Base-by-base conservation (phyloP, 2,329 filamentous ascomycete species). In the Claviceps pazoutovae region DNA sequence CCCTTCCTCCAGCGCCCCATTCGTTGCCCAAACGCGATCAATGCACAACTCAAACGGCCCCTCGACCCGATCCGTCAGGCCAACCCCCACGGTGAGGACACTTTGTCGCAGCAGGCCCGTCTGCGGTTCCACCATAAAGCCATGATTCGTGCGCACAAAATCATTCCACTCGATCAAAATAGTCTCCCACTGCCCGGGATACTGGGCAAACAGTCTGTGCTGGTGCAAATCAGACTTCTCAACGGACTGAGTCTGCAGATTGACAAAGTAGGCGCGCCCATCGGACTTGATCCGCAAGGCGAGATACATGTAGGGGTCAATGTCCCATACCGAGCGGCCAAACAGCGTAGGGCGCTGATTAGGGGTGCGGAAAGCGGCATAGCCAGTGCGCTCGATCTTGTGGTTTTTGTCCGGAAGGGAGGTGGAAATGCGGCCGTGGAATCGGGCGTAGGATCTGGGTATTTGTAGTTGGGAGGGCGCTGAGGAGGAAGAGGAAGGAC, bases 201-300 rank as follows among this genome's bases (percentile, higher is more conserved):
- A 79, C 61, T 83, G 84, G 8, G 84, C 77, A 59, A 88, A 95
- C 4, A 98, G 70, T 48, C 93, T 76, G 67, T 98, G 93, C 66
- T 98, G 93, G 67, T 97, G 93, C 56, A 98, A 75, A 66, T 98
- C 93, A n/a, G 89, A 91, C 11, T 88, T 86, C 47, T 95, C 87
- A 51, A 98, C 83, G 1, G 86, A 87, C 64, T 98, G 91, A 3
- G 90, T 95, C 72, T 97, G 93, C 16, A 98, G 73, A 67, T 98
- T 98, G 61, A 98, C 81, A 53, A 95, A 88, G 71, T 97, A 98
- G 61, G 87, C 85, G 54, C 93, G 77, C 16, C 89, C 90, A 64
- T 97, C 93, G 3, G 87, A 91, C 66, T 89, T 93, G 60, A 98
- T 76, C 14, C 90, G 84, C 62, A 98, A 69, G 0, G 88, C 91